Base-by-base conservation (phyloP, 352 stramenopile genomes). In the Globisporangium ultimum region DNA sequence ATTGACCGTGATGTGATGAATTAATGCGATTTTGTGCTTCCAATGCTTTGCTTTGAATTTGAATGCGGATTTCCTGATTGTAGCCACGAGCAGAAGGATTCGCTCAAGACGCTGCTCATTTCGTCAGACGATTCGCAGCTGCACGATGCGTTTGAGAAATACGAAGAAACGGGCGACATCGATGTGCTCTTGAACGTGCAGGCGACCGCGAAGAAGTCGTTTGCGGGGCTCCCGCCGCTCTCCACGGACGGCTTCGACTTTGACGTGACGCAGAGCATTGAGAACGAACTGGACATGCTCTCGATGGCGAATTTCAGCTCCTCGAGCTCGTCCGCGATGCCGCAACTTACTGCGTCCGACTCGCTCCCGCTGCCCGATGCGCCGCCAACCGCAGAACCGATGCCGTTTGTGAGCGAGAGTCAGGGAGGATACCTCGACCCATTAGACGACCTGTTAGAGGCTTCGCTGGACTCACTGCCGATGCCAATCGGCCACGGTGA, bases 51-150 rank as follows among this genome's bases (percentile, higher is more conserved):
- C 8, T 10, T 36, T 6, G 4, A 10, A 36, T 36, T 10, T 36
- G 28, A 36, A 6, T 36, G 28, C 28, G 28, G 7, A 10, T 36
- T 14, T 3, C 1, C 28, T 5, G 28, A 36, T 36, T 57, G 15
- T 36, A 89, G 77, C 40, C 76, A 84, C 47, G 80, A 93, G 61
- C 83, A 93, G 66, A 91, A 91, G 61, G 78, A 89, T 51, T 85
- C 79, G 55, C 71, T 93, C 18, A 93, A 91, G 70, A 78, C 84
- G 68, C 64, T 93, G 54, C 71, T 93, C n/a, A 78, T 93, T 53
- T 71, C 78, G 34, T 91, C 79, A 3, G 84, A 93, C 41, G 81
- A 91, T 60, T 89, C 75, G 53, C 62, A 70, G 13, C 63, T 93
- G 57, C 78, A 91, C 63, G 64, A 79, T 21, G 84, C 84, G 11